Conservation (phyloP, 2,329 filamentous ascomycete genomes). For the Stachybotrys chartarum region DNA sequence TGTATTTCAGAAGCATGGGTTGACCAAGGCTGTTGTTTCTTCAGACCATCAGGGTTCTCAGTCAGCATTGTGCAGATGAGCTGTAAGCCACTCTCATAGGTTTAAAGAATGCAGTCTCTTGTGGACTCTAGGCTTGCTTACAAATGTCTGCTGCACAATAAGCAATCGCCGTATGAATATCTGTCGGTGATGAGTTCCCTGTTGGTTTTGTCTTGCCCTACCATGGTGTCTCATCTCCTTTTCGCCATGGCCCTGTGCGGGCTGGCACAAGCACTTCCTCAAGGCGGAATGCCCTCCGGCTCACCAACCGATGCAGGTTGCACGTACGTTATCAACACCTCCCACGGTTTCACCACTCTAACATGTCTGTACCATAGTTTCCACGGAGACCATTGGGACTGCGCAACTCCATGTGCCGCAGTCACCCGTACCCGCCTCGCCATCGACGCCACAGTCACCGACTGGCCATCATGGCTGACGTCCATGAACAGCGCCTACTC, state of each 20-base stretch:
- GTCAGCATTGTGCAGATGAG: not conserved
- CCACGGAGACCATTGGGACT: not conserved
- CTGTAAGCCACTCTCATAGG: too few species aligned
- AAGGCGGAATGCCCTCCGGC: not conserved
- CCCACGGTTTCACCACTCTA: not conserved
- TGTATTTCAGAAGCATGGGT: too few species aligned
- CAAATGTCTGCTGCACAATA: too few species aligned
- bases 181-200: too few species aligned
- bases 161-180: too few species aligned
- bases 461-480: slow-evolving; percentile 8
- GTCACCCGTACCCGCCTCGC: slow-evolving; percentile 13
- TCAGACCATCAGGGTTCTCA: not conserved
- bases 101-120: too few species aligned
- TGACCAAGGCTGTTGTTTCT: too few species aligned
- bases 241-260: not conserved
- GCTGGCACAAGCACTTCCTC: not conserved
- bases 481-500: slow-evolving; percentile 14
- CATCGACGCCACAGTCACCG: slow-evolving; percentile 10
- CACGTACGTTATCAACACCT: not conserved
- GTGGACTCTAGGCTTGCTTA: too few species aligned
- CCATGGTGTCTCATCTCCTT: not conserved
- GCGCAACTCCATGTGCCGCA: not conserved
- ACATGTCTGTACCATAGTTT: not conserved
- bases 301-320: not conserved
- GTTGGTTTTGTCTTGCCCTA: too few species aligned